These are phyloP conservation scores for Aspergillus pseudoglaucus DNA, from an alignment of 2,329 filamentous ascomycete species.

Conservation along the genomic window DNA sequence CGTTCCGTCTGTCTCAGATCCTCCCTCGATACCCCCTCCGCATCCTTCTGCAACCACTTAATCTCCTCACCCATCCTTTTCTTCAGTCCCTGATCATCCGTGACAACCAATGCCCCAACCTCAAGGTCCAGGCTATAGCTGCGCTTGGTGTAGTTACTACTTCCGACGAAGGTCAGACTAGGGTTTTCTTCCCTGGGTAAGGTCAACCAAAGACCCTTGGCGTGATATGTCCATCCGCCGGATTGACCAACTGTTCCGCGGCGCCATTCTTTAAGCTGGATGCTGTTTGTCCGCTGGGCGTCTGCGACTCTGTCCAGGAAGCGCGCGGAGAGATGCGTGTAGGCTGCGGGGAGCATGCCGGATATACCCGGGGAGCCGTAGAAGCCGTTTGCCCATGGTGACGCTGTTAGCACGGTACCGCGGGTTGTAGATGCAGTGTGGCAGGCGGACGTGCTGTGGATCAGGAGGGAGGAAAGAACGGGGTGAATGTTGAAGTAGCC, in stretches of 20 bases:
- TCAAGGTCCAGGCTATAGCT: slow-evolving; percentile 91
- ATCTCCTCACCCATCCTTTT: slow-evolving; percentile 71
- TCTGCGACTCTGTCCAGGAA: slow-evolving; percentile 63
- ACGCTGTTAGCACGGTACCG: slow-evolving; percentile 85
- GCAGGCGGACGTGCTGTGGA: slow-evolving; percentile 55
- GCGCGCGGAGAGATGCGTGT: slow-evolving; percentile 76
- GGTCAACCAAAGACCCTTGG: slow-evolving; percentile 90
- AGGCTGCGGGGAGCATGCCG: slow-evolving; percentile 83
- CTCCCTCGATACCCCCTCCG: slow-evolving; percentile 60
- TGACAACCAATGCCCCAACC: slow-evolving; percentile 79
- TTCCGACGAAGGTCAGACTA: slow-evolving; percentile 76
- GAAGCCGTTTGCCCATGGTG: slow-evolving; percentile 91
- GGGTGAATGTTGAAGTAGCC: slow-evolving; percentile 98
- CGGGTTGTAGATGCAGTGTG: slow-evolving; percentile 33
- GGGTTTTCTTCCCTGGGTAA: slow-evolving; percentile 55
- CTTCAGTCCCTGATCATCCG: slow-evolving; percentile 66
- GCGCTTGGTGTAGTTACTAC: slow-evolving; percentile 90
- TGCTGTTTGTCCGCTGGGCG: slow-evolving; percentile 50
- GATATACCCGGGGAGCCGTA: slow-evolving; percentile 82
- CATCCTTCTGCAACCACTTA: slow-evolving; percentile 69
- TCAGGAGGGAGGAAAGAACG: slow-evolving; percentile 69
- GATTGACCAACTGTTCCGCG: slow-evolving; percentile 72
- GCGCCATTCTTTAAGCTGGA: slow-evolving; percentile 81
- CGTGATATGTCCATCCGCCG: slow-evolving; percentile 94
- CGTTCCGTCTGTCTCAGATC: slow-evolving; percentile 78